These are phyloP conservation scores for Helicocarpus griseus DNA, from an alignment of 2,329 filamentous ascomycete species.

Conservation along the genomic window DNA sequence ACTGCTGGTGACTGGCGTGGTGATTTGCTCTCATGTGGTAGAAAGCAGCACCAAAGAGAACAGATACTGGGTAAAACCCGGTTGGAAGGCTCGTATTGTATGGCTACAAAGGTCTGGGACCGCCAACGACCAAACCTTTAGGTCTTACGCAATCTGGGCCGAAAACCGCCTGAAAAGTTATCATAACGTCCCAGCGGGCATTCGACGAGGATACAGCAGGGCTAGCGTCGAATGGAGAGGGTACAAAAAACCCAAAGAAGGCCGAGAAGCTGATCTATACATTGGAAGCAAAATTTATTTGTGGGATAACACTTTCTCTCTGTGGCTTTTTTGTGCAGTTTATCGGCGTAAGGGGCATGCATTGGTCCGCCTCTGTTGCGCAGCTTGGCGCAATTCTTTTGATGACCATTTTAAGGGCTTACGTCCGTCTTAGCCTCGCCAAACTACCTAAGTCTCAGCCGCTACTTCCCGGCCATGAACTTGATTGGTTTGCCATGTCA, in stretches of 20 bases:
- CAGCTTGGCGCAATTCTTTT: conserved; percentile 18
- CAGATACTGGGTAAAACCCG: neutral
- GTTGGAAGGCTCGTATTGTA: neutral
- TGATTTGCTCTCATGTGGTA: conserved; percentile 2
- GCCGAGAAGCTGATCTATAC: neutral
- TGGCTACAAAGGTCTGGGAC: neutral
- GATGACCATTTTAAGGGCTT: conserved; percentile 19
- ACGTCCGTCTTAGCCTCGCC: conserved; percentile 17
- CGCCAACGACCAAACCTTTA: conserved; percentile 5
- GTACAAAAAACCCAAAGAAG: no score
- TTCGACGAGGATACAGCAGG: neutral
- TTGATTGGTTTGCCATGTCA: conserved; percentile 19
- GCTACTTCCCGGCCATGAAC: conserved; percentile 13
- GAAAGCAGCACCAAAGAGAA: conserved; percentile 6
- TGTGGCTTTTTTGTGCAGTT: conserved; percentile 23
- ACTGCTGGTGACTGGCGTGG: neutral
- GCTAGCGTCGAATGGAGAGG: no score
- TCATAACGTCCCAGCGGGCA: neutral
- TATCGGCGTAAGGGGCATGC: conserved; percentile 18
- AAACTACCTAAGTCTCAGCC: conserved; percentile 4
- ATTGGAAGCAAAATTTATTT: conserved; percentile 1
- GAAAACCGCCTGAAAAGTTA: neutral
- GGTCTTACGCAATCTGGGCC: conserved; percentile 7
- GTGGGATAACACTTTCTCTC: conserved; percentile 14
- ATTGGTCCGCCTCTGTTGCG: conserved; percentile 19